Evolutionary conservation across 1,284 basidiomycete genomes (phyloP).

Genomic region (Ganoderma lingzhi): DNA sequence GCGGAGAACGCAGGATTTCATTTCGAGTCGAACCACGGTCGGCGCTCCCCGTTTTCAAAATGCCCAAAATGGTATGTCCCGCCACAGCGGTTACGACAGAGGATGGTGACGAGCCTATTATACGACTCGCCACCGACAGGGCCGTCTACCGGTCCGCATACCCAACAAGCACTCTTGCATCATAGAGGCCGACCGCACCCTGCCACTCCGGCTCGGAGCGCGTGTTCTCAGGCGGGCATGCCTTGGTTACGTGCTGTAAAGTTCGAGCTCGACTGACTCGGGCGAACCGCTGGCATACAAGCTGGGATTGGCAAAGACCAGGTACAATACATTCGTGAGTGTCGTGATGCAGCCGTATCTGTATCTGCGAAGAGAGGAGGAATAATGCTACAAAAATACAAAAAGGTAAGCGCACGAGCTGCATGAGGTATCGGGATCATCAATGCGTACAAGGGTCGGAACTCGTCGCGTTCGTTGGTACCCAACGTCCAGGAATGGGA

Average conservation of each 20-base stretch:
- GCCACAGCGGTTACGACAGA: neutral
- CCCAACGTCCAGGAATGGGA: slow-evolving; percentile 3
- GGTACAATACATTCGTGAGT: slow-evolving; percentile 11
- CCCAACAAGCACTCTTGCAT: neutral
- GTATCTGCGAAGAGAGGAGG: neutral
- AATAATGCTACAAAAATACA: neutral
- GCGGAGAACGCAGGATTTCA: neutral
- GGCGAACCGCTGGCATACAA: neutral
- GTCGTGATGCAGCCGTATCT: slow-evolving; percentile 9
- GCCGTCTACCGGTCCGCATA: neutral
- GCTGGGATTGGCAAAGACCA: slow-evolving; percentile 1
- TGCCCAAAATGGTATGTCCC: slow-evolving; percentile 2
- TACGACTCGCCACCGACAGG: neutral
- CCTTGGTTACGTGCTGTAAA: neutral
- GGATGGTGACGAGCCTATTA: no score
- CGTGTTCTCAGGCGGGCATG: neutral
- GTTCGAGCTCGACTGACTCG: neutral
- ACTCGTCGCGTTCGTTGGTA: neutral
- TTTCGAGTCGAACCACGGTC: neutral
- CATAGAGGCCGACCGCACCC: neutral
- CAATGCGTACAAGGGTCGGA: neutral
- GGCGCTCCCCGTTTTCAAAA: slow-evolving; percentile 5
- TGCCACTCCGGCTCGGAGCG: slow-evolving; percentile 1
- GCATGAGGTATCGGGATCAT: slow-evolving; percentile 7
- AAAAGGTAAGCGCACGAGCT: slow-evolving; percentile 1